Base-by-base conservation (phyloP, 805 yeast genomes). In the Spathaspora arborariae region DNA sequence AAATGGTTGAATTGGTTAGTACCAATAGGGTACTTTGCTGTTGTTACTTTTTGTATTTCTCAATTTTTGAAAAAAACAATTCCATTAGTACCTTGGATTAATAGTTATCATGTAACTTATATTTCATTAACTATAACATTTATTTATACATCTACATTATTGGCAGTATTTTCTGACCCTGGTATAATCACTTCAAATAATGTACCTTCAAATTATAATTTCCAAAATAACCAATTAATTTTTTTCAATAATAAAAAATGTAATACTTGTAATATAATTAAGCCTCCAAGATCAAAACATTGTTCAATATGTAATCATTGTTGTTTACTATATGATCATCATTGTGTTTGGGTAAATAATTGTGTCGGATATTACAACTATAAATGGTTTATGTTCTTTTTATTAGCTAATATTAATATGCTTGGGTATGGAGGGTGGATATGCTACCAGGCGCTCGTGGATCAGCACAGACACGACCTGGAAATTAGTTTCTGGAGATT, bases 331-430 rank as follows among this genome's bases (percentile, higher is more conserved):
- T 70, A 63, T 51, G 86, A 81, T 60, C 86, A 81, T 56, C 85
- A 81, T 60, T 81, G 86, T 56, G 57, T 80, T 13, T 81, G 84
- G 83, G 73, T 81, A 38, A 83, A 85, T 56, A 86, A 82, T 54
- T 88, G 96, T 59, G 75, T 88, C 37, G 96, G 96, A 1, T 68
- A 70, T 51, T 72, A 76, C 40, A 88, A 88, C 58, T 81, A 76
- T 60, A 61, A 72, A 35, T 84, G 78, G 73, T 88, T 88, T 56
- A 53, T 82, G 45, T 52, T 64, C 3, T 87, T 82, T 52, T 59
- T 88, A 41, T 39, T 76, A 0, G 62, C 76, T 39, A 84, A 87
- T 54, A 47, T 67, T 49, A 56, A 53, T 44, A 47, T 72, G 26
- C 59, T 78, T 50, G 42, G 56, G 2, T 75, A 76, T 50, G 81